Evolutionary conservation across 2,329 filamentous ascomycete genomes (phyloP), one percentile per base, ranked within the genome.

Genomic region (Claviceps pazoutovae): DNA sequence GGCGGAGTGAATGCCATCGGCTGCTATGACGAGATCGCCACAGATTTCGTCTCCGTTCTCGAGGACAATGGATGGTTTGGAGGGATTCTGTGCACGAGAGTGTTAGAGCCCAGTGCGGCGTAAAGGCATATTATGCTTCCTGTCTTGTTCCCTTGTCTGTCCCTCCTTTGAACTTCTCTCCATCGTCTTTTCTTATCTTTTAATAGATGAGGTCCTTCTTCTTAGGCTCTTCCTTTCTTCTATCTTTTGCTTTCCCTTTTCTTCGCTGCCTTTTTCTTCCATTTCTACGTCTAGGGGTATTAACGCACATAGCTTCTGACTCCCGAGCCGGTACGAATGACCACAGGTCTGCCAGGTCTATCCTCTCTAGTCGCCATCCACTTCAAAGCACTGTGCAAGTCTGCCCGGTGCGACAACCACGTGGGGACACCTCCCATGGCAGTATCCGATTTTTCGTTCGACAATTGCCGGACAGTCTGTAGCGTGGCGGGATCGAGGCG

Each of bases 1-100:
- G 7, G 57, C 50, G 14, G 64, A 67, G 49, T 71, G 69, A 16
- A 71, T 59, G 5, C 73, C 73, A 55, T 75, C 72, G 2, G 72
- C 71, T 4, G 66, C 70, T 38, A 75, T 61, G 17, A 74, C 63
- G 2, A 74, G 53, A 53, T 74, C 70, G 19, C 59, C 63, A 5
- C 47, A 47, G 11, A 66, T 53, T 13, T 57, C 53, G 4, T 58
- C 50, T 3, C 66, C 68, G n/a, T 58, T 55, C 5, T 52, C 53
- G 5, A 71, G 56, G 1, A 57, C 59, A 3, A 67, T 60, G 0
- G 61, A 62, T 0, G 64, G 60, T 14, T 50, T 50, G 2, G 55
- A 56, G 1, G 61, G 49, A 36, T 64, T 50, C 61, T 66, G 19
- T 54, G 53, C 13, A n/a, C 6, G 16, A 41, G 1, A n/a, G 17